Evolutionary conservation across 78 protist genomes (phyloP).

Genomic region (Dictyostelium citrinum): DNA sequence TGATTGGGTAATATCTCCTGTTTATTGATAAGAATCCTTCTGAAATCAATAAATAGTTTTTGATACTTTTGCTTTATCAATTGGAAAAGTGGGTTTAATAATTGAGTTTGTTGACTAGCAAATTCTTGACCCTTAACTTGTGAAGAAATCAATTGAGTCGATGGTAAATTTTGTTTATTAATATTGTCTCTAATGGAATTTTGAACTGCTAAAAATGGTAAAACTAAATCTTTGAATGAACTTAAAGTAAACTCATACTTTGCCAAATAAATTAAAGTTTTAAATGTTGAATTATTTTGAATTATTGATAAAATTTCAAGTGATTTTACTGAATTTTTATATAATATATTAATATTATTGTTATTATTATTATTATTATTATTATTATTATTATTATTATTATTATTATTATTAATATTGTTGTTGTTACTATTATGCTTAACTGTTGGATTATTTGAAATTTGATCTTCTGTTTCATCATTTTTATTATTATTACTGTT

Average conservation of each 20-base stretch:
- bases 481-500: neutral
- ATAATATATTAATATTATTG: neutral
- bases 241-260: neutral
- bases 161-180: neutral
- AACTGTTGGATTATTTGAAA: neutral
- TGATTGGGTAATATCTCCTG: neutral
- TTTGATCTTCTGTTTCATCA: neutral
- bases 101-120: neutral
- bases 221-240: neutral
- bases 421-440: neutral
- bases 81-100: neutral
- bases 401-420: neutral
- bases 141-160: neutral
- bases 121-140: neutral
- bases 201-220: neutral
- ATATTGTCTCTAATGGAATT: neutral
- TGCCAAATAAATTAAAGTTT: neutral
- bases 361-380: neutral
- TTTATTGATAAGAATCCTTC: neutral
- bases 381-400: neutral
- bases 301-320: conserved; percentile 1
- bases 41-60: neutral
- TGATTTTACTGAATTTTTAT: conserved; percentile 17
- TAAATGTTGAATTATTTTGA: neutral
- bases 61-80: conserved; percentile 1